These are phyloP conservation scores for Xylariaceae sp. DNA, from an alignment of 2,329 filamentous ascomycete genomes.

Conservation along the genomic window DNA sequence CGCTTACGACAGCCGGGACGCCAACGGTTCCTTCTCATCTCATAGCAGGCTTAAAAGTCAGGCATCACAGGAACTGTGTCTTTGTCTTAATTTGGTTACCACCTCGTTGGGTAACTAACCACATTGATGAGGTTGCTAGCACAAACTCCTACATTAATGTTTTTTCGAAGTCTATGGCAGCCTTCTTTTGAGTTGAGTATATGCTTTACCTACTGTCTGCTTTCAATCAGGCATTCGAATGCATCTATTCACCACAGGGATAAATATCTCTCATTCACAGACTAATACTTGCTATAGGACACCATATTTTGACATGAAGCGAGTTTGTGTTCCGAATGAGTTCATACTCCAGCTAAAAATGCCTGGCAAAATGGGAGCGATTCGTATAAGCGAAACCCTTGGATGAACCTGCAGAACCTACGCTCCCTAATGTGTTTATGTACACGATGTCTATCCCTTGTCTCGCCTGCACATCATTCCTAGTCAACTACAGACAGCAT, in stretches of 20 bases:
- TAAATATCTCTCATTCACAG: too few species aligned
- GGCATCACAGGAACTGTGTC: background rate
- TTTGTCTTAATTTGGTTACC: background rate
- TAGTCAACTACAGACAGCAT: background rate
- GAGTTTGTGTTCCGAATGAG: background rate
- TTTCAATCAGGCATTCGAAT: too few species aligned
- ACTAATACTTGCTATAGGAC: background rate
- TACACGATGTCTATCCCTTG: background rate
- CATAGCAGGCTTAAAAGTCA: background rate
- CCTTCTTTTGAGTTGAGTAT: too few species aligned
- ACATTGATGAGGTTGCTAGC: background rate
- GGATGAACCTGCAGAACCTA: background rate
- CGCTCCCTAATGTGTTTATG: background rate
- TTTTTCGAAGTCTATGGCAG: background rate
- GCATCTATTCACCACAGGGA: background rate
- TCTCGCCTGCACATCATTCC: background rate
- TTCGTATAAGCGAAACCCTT: background rate
- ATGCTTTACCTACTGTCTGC: too few species aligned
- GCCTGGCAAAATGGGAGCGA: background rate
- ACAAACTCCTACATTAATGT: background rate
- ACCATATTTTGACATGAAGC: too few species aligned
- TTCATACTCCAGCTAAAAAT: background rate
- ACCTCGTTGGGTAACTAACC: background rate
- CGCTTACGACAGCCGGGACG: background rate
- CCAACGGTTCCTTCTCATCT: background rate